A percentile compares a stretch with the other conserved stretches of the same genome.
Conservation (phyloP, 1,284 basidiomycete species). For the Naganishia sp. region DNA sequence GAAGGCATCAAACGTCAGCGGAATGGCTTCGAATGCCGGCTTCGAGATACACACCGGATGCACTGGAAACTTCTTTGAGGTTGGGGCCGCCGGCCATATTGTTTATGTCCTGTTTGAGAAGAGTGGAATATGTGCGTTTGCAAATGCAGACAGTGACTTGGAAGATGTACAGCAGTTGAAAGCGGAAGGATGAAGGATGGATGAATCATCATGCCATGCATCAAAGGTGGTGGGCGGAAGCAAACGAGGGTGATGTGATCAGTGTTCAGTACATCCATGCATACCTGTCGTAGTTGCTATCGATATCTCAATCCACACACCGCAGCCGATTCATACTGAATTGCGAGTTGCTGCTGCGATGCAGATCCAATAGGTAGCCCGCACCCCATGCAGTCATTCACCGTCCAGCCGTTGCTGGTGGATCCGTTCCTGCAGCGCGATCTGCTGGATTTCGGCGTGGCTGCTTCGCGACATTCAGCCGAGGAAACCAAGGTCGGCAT, state of each 20-base stretch:
- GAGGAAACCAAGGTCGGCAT: constrained; percentile 31
- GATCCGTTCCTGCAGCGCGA: constrained; percentile 46
- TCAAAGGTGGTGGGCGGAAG: too few relatives aligned
- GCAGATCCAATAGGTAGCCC: background rate
- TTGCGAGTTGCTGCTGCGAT: background rate
- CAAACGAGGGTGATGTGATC: too few relatives aligned
- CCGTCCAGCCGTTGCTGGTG: constrained; percentile 45
- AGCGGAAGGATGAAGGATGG: too few relatives aligned
- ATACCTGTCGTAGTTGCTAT: too few relatives aligned
- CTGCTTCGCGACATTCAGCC: constrained; percentile 37
- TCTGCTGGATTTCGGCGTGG: constrained; percentile 45
- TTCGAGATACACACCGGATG: constrained; percentile 24
- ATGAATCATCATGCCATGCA: too few relatives aligned
- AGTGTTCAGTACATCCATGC: too few relatives aligned
- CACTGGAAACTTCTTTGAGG: constrained; percentile 30
- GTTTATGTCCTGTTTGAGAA: background rate
- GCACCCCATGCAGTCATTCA: constrained; percentile 38
- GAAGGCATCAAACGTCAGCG: constrained; percentile 1
- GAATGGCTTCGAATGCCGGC: background rate
- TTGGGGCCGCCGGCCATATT: constrained; percentile 28
- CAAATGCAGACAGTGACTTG: too few relatives aligned
- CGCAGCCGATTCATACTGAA: too few relatives aligned
- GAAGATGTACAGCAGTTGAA: too few relatives aligned
- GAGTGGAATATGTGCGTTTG: background rate
- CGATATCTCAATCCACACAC: too few relatives aligned